Conservation (phyloP, 805 yeast species). For the Yarrowia alimentaria region DNA sequence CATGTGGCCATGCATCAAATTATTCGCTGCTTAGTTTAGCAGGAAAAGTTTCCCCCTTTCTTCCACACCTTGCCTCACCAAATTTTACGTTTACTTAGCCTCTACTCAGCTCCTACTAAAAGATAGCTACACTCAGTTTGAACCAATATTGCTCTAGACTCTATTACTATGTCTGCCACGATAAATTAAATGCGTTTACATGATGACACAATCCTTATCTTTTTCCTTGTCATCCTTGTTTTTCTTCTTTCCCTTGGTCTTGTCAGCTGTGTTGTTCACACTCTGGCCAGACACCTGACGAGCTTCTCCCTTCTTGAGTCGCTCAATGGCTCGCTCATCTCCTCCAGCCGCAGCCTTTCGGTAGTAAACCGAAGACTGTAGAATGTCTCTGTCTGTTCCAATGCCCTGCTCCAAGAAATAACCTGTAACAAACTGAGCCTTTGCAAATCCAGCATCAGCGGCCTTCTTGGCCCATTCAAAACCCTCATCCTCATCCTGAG, state of each 20-base stretch:
- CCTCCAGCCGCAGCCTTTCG: constrained; percentile 65
- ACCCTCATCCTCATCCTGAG: constrained; percentile 77
- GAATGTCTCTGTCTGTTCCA: constrained; percentile 64
- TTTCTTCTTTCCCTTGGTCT: constrained; percentile 27
- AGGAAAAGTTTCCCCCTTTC: no score
- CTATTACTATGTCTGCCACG: constrained; percentile 26
- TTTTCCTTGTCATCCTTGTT: constrained; percentile 29
- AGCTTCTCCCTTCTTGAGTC: constrained; percentile 33
- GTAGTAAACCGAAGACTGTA: constrained; percentile 72
- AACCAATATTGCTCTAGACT: constrained; percentile 7
- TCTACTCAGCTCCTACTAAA: no score
- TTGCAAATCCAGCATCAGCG: constrained; percentile 68
- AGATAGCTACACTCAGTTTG: not conserved
- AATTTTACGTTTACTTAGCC: no score
- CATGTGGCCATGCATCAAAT: no score
- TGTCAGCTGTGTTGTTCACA: not conserved
- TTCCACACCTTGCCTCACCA: no score
- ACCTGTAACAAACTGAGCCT: constrained; percentile 84
- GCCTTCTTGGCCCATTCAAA: constrained; percentile 93
- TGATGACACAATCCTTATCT: constrained; percentile 38
- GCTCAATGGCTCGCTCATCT: constrained; percentile 49
- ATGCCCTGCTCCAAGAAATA: constrained; percentile 83
- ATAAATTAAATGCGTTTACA: constrained; percentile 32
- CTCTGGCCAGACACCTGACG: constrained; percentile 15
- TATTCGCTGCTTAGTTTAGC: no score